A percentile compares a stretch with the other conserved stretches of the same genome.
Evolutionary conservation across 306 rosid species (phyloP).

Genomic region (Myrica gale): DNA sequence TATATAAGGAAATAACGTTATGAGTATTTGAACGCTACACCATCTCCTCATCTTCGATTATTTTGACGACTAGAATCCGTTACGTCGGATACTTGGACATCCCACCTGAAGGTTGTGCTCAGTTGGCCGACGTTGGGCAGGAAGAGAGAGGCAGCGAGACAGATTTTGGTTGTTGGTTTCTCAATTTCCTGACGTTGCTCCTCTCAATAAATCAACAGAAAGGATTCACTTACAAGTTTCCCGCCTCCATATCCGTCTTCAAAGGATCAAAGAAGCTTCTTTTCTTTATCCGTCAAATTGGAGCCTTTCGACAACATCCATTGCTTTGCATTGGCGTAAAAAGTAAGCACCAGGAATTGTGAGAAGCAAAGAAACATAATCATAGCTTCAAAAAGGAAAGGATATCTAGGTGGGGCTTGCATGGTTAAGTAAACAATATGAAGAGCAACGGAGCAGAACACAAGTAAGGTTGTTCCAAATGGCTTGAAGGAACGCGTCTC

Average conservation of each 20-base stretch:
- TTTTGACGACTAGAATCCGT: too few species aligned
- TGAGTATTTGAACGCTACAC: too few species aligned
- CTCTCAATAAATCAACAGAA: not conserved
- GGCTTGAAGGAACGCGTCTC: conserved; percentile 30
- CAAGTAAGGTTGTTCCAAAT: conserved; percentile 25
- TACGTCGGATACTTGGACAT: too few species aligned
- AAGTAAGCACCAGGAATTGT: conserved; percentile 64
- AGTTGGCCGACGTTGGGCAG: too few species aligned
- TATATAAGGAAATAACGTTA: too few species aligned
- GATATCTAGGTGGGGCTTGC: conserved; percentile 68
- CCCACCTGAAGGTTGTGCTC: too few species aligned
- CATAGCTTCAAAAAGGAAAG: conserved; percentile 83
- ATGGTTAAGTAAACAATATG: conserved; percentile 68
- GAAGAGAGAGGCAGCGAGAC: too few species aligned
- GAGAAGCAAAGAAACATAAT: conserved; percentile 83
- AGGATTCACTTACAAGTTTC: not conserved
- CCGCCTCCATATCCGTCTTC: not conserved
- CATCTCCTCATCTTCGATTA: too few species aligned
- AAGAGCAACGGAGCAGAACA: conserved; percentile 47
- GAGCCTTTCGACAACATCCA: conserved; percentile 54
- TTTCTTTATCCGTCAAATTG: conserved; percentile 43
- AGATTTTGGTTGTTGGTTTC: too few species aligned
- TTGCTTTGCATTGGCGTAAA: conserved; percentile 65
- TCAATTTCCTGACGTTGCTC: not conserved
- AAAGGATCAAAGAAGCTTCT: conserved; percentile 50